phyloP scores from a whole-genome alignment of 257 asterid species.

The Solanum chilense region DNA sequence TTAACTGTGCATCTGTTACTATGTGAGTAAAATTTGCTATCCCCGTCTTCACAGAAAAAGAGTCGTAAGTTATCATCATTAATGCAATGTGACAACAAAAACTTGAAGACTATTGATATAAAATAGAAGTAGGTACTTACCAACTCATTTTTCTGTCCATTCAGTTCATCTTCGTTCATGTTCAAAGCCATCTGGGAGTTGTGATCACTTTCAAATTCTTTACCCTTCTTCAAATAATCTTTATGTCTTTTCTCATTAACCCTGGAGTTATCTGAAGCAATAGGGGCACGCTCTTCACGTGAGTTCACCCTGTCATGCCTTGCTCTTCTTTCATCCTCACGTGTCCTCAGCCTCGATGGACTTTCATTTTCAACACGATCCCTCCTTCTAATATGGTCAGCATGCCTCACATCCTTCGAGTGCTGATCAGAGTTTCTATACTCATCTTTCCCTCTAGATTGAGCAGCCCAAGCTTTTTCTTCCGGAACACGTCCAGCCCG shows the following conservation, averaged over 20 bases:
- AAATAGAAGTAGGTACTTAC: conserved; percentile 44
- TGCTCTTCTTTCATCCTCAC: conserved; percentile 65
- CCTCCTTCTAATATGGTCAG: conserved; percentile 57
- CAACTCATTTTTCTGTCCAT: conserved; percentile 54
- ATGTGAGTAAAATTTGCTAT: not conserved
- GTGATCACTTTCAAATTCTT: conserved; percentile 61
- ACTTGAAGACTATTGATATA: conserved; percentile 11
- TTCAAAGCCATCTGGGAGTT: conserved; percentile 32
- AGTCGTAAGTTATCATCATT: not conserved
- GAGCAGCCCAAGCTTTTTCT: conserved; percentile 56
- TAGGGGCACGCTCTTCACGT: conserved; percentile 48
- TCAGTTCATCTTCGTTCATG: conserved; percentile 52
- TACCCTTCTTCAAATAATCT: conserved; percentile 50
- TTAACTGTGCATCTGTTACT: not conserved
- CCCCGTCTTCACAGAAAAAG: not conserved
- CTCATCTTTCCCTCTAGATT: conserved; percentile 67
- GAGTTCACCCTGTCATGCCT: conserved; percentile 53
- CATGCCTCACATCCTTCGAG: conserved; percentile 45
- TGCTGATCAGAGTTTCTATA: conserved; percentile 49
- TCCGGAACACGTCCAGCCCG: conserved; percentile 58
- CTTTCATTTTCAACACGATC: conserved; percentile 61
- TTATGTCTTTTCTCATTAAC: conserved; percentile 47
- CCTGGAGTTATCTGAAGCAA: conserved; percentile 47
- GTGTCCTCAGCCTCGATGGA: conserved; percentile 52
- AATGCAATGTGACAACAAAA: not conserved